Percentiles rank a stretch among this genome's conserved stretches.
Evolutionary conservation across 352 stramenopile species (phyloP).

Genomic region (Phytophthora lateralis): DNA sequence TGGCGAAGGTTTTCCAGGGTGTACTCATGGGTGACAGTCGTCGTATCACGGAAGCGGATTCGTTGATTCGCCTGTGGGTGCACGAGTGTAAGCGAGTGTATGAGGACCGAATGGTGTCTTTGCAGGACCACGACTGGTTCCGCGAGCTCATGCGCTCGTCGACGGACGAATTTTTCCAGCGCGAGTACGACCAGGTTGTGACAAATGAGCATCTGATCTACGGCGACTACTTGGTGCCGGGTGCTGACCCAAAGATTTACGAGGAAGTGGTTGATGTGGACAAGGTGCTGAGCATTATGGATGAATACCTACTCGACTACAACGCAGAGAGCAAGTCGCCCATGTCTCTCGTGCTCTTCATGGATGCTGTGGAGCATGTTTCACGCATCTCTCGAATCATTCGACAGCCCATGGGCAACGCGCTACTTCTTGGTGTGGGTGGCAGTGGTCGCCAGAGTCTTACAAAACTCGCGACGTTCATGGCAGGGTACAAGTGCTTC

Average conservation of each 20-base stretch:
- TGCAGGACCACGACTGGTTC: slow-evolving; percentile 93
- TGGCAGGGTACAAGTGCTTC: slow-evolving; percentile 93
- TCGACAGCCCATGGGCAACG: slow-evolving; percentile 88
- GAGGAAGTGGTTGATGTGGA: slow-evolving; percentile 88
- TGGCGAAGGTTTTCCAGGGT: slow-evolving; percentile 94
- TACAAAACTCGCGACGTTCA: slow-evolving; percentile 92
- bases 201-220: slow-evolving; percentile 77
- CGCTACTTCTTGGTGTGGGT: slow-evolving; percentile 91
- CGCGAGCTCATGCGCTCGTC: slow-evolving; percentile 66
- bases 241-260: slow-evolving; percentile 86
- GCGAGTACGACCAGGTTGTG: slow-evolving; percentile 84
- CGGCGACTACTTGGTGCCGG: slow-evolving; percentile 82
- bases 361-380: slow-evolving; percentile 88
- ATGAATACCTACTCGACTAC: slow-evolving; percentile 91
- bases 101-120: slow-evolving; percentile 93
- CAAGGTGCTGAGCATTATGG: slow-evolving; percentile 85
- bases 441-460: slow-evolving; percentile 93
- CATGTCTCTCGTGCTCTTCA: slow-evolving; percentile 91
- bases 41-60: slow-evolving; percentile 59
- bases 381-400: slow-evolving; percentile 84
- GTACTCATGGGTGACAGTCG: slow-evolving; percentile 88
- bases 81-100: slow-evolving; percentile 96
- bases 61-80: slow-evolving; percentile 90
- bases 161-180: slow-evolving; percentile 77
- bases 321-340: slow-evolving; percentile 92